A percentile compares a stretch with the other conserved stretches of the same genome.
These are phyloP conservation scores for Draba incana DNA, from an alignment of 345 rosid species.

Conservation along the genomic window DNA sequence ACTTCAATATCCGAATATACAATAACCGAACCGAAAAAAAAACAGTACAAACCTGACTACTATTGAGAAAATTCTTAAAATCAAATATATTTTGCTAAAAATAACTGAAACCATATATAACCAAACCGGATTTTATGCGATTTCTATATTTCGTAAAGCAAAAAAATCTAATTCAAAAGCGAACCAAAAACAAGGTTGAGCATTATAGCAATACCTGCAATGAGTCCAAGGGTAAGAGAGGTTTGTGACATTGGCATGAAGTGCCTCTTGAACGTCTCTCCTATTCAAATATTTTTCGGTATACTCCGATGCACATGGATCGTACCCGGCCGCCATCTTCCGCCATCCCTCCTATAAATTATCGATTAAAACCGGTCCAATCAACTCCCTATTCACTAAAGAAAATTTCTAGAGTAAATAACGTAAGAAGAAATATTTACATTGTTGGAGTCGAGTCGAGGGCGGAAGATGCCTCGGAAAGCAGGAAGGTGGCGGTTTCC, in stretches of 20 bases:
- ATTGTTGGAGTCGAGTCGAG: constrained; percentile 49
- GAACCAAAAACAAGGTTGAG: neutral
- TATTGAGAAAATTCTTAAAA: neutral
- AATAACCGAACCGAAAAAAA: neutral
- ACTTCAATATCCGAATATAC: no score
- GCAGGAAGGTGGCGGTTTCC: constrained; percentile 42
- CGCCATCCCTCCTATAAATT: constrained; percentile 55
- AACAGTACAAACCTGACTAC: neutral
- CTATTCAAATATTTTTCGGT: constrained; percentile 62
- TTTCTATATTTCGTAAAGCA: neutral
- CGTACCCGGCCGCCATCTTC: constrained; percentile 64
- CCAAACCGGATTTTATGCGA: neutral
- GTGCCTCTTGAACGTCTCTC: constrained; percentile 74
- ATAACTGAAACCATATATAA: neutral
- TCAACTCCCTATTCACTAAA: neutral
- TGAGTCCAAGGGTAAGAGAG: constrained; percentile 74
- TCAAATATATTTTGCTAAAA: neutral
- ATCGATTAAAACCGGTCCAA: neutral
- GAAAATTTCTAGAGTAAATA: neutral
- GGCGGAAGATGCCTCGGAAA: constrained; percentile 41
- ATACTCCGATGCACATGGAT: constrained; percentile 65
- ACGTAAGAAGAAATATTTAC: constrained; percentile 37
- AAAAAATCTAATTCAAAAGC: neutral
- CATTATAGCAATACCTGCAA: constrained; percentile 58
- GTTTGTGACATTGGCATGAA: constrained; percentile 71